Conservation (phyloP, 2,329 filamentous ascomycete genomes). For the Beauveria caledonica region DNA sequence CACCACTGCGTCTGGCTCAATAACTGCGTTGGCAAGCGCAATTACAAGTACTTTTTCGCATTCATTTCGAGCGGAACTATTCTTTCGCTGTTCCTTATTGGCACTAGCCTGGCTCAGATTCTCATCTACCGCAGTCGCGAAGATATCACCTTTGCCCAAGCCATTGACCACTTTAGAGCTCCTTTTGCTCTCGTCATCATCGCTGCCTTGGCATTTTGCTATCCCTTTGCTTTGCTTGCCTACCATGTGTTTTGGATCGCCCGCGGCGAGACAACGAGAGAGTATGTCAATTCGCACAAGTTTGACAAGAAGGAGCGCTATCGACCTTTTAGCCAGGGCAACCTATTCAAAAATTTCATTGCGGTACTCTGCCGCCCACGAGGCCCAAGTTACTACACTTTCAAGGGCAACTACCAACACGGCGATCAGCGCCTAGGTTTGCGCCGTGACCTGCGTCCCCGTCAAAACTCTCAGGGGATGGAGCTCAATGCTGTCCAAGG, state of each 20-base stretch:
- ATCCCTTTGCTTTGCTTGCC: slow-evolving; percentile 72
- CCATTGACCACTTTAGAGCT: slow-evolving; percentile 64
- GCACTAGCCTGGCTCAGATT: slow-evolving; percentile 71
- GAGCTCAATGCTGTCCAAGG: slow-evolving; percentile 64
- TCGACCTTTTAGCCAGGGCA: slow-evolving; percentile 77
- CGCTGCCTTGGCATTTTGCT: slow-evolving; percentile 63
- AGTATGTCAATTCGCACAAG: slow-evolving; percentile 94
- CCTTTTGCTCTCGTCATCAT: slow-evolving; percentile 88
- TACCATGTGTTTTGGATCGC: slow-evolving; percentile 92
- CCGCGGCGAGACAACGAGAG: slow-evolving; percentile 87
- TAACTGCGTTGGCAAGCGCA: slow-evolving; percentile 92
- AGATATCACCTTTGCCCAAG: slow-evolving; percentile 55
- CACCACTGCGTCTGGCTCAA: slow-evolving; percentile 99
- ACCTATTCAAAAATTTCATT: slow-evolving; percentile 67
- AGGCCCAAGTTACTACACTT: slow-evolving; percentile 79
- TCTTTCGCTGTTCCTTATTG: slow-evolving; percentile 67
- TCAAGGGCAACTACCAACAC: slow-evolving; percentile 67
- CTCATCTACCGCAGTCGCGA: slow-evolving; percentile 60
- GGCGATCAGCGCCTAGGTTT: slow-evolving; percentile 80
- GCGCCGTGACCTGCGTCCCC: slow-evolving; percentile 27
- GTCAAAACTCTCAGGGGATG: slow-evolving; percentile 47
- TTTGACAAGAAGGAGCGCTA: slow-evolving; percentile 89
- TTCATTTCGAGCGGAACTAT: slow-evolving; percentile 78
- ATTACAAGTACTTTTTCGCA: slow-evolving; percentile 95
- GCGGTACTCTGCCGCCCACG: slow-evolving; percentile 75